A percentile compares a stretch with the other conserved stretches of the same genome.
Conservation (phyloP, 306 rosid species). For the Oxytropis ochrocephala region DNA sequence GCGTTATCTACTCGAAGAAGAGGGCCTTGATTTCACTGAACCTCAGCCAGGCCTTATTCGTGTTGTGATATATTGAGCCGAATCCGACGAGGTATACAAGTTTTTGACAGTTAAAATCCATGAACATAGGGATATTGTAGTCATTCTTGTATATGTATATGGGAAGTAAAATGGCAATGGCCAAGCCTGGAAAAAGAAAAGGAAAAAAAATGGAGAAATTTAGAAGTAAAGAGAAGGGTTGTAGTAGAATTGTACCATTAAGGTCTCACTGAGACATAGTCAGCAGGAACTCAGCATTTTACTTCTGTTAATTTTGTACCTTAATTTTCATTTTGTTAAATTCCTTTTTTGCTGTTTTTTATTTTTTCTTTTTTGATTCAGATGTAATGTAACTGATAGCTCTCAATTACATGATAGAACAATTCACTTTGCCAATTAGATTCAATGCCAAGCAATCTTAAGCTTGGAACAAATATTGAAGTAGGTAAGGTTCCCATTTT, state of each 20-base stretch:
- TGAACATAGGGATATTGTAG: slow-evolving; percentile 49
- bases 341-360: slow-evolving; percentile 23
- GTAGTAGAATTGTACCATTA: slow-evolving; percentile 54
- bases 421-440: slow-evolving; percentile 34
- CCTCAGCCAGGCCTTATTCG: slow-evolving; percentile 90
- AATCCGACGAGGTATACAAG: slow-evolving; percentile 53
- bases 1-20: slow-evolving; percentile 87
- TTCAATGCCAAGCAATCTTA: slow-evolving; percentile 21
- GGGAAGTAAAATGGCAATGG: slow-evolving; percentile 43
- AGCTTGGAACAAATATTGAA: background rate
- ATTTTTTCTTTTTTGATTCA: slow-evolving; percentile 19
- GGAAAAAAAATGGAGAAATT: slow-evolving; percentile 24
- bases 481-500: background rate
- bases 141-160: slow-evolving; percentile 83
- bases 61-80: slow-evolving; percentile 65
- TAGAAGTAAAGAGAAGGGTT: slow-evolving; percentile 37
- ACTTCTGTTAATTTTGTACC: slow-evolving; percentile 61
- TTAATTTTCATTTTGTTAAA: slow-evolving; percentile 43
- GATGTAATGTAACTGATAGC: slow-evolving; percentile 85
- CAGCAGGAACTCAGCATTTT: slow-evolving; percentile 35
- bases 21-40: slow-evolving; percentile 79
- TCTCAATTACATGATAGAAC: slow-evolving; percentile 63
- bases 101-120: slow-evolving; percentile 50
- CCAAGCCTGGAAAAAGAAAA: slow-evolving; percentile 24
- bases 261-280: slow-evolving; percentile 49